Percentiles rank a stretch among this genome's conserved stretches.
Evolutionary conservation across 805 yeast species (phyloP).

Genomic region (Saturnispora mendoncae): DNA sequence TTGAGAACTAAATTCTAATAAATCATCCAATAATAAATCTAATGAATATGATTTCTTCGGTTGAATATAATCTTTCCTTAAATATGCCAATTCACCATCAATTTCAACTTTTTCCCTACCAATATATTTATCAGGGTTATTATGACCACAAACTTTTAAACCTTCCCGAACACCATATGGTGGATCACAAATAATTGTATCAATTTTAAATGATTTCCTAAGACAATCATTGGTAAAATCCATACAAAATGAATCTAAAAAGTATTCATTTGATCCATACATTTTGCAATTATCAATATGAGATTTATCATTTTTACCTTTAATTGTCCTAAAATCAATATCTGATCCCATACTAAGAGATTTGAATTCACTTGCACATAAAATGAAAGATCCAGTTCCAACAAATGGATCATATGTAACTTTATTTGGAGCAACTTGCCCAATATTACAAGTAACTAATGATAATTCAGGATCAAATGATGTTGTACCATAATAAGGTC

Average conservation of each 20-base stretch:
- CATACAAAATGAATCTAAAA: slow-evolving; percentile 77
- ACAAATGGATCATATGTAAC: slow-evolving; percentile 89
- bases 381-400: slow-evolving; percentile 91
- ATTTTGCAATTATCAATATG: slow-evolving; percentile 61
- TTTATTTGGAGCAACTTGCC: slow-evolving; percentile 56
- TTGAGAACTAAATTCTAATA: slow-evolving; percentile 61
- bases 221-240: slow-evolving; percentile 91
- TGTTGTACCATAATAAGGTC: slow-evolving; percentile 91
- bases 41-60: slow-evolving; percentile 88
- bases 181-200: slow-evolving; percentile 89
- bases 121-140: slow-evolving; percentile 44
- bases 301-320: slow-evolving; percentile 44
- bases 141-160: slow-evolving; percentile 83
- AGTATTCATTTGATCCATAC: slow-evolving; percentile 49
- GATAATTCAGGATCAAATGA: slow-evolving; percentile 94
- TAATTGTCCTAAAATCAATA: slow-evolving; percentile 72
- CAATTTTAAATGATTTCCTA: slow-evolving; percentile 52
- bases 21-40: slow-evolving; percentile 67
- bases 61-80: slow-evolving; percentile 76
- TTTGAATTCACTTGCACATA: slow-evolving; percentile 81
- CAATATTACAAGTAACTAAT: slow-evolving; percentile 78
- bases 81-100: slow-evolving; percentile 69
- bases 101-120: slow-evolving; percentile 71
- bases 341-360: slow-evolving; percentile 81
- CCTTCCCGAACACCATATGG: slow-evolving; percentile 98